Evolutionary conservation across 2,329 filamentous ascomycete species (phyloP).

Genomic region (Lecanicillium sp.): DNA sequence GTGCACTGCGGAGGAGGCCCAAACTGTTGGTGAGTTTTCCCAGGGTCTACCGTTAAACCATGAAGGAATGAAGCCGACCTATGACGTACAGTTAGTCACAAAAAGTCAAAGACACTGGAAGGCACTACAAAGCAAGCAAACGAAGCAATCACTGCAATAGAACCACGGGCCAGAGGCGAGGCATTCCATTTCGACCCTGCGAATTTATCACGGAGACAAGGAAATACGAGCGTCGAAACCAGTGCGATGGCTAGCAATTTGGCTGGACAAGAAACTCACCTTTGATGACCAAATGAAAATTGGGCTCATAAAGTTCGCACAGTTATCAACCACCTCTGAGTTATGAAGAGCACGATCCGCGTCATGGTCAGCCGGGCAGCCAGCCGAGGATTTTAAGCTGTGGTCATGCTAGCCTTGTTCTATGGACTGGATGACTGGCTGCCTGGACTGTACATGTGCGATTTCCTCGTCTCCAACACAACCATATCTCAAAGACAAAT

Average conservation of each 20-base stretch:
- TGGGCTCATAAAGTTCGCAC: slow-evolving; percentile 1
- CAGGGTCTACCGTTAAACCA: no score
- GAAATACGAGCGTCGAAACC: neutral
- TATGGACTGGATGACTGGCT: slow-evolving; percentile 3
- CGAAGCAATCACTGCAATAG: slow-evolving; percentile 6
- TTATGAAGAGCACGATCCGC: slow-evolving; percentile 1
- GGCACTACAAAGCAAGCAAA: slow-evolving; percentile 8
- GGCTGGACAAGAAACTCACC: slow-evolving; percentile 7
- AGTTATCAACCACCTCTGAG: slow-evolving; percentile 1
- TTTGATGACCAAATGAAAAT: slow-evolving; percentile 2
- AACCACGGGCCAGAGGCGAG: slow-evolving; percentile 1
- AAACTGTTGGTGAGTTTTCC: no score
- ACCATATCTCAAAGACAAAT: slow-evolving; percentile 5
- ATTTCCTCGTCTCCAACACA: neutral
- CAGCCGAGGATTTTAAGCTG: neutral
- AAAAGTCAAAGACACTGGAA: slow-evolving; percentile 9
- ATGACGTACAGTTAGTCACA: no score
- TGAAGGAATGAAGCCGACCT: no score
- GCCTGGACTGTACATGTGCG: neutral
- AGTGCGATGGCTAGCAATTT: slow-evolving; percentile 2
- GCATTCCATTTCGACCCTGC: slow-evolving; percentile 1
- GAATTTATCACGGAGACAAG: slow-evolving; percentile 4
- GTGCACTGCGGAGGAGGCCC: no score
- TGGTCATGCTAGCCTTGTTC: slow-evolving; percentile 3
- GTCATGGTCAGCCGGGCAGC: neutral